Conservation (phyloP, 768 basidiomycete genomes). For the Psilocybe azurescens region DNA sequence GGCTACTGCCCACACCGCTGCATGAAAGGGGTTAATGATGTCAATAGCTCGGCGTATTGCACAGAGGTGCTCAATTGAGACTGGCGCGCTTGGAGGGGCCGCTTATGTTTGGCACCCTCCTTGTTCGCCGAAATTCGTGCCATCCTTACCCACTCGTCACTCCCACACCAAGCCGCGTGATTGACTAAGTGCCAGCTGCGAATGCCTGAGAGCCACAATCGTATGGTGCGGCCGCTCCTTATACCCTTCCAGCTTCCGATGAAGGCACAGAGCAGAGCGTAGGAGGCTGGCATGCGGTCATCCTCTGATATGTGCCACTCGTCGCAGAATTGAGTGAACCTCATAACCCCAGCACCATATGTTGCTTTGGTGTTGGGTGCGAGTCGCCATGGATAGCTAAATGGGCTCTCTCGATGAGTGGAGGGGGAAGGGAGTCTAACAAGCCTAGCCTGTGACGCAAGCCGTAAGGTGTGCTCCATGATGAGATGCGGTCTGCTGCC, state of each 20-base stretch:
- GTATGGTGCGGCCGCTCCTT: constrained; percentile 17
- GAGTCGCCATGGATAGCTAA: constrained; percentile 15
- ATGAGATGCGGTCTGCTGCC: constrained; percentile 10
- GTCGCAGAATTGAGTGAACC: constrained; percentile 43
- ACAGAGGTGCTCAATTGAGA: constrained; percentile 38
- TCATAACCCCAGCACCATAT: constrained; percentile 36
- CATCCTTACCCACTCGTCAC: constrained; percentile 16
- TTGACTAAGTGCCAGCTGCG: constrained; percentile 36
- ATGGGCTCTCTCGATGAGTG: constrained; percentile 5
- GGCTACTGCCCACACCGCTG: constrained; percentile 41
- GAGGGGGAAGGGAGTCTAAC: constrained; percentile 9
- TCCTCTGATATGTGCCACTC: constrained; percentile 26
- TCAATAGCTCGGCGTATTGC: constrained; percentile 28
- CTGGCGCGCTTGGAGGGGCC: constrained; percentile 32
- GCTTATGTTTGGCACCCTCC: constrained; percentile 23
- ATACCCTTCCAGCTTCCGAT: constrained; percentile 5
- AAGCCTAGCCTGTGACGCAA: background rate
- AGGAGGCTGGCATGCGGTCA: constrained; percentile 32
- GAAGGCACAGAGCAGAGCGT: constrained; percentile 32
- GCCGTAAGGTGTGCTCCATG: constrained; percentile 12
- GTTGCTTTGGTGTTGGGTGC: constrained; percentile 21
- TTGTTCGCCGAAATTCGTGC: constrained; percentile 23
- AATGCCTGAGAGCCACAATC: constrained; percentile 33
- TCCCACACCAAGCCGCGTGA: constrained; percentile 35
- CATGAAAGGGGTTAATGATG: constrained; percentile 30